Conservation (phyloP, 352 stramenopile genomes). For the Globisporangium camurandrum region DNA sequence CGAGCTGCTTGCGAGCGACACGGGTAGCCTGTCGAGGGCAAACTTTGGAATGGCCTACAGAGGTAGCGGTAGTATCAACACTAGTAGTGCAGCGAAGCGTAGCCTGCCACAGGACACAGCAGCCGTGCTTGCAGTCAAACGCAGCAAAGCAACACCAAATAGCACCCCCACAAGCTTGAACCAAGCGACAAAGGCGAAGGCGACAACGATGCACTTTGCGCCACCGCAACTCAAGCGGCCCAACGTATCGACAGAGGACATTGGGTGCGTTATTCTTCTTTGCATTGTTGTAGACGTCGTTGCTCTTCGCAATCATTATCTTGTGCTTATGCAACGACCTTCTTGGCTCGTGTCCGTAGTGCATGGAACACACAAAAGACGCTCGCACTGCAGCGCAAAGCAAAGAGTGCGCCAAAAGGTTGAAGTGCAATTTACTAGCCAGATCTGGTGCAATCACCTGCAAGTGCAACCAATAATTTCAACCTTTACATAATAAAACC, state of each 20-base stretch:
- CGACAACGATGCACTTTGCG: conserved; percentile 22
- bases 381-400: conserved; percentile 33
- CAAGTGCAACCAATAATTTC: too few relatives aligned
- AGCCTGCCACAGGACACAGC: background rate
- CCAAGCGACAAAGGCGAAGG: too few relatives aligned
- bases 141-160: conserved; percentile 13
- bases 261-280: conserved; percentile 23
- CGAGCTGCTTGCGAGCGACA: conserved; percentile 36
- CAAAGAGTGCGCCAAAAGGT: conserved; percentile 7
- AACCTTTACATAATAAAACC: too few relatives aligned
- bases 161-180: background rate
- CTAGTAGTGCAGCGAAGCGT: conserved; percentile 5
- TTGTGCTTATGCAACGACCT: background rate
- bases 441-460: too few relatives aligned
- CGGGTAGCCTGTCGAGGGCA: conserved; percentile 8
- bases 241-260: conserved; percentile 67
- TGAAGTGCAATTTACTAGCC: too few relatives aligned
- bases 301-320: background rate
- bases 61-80: conserved; percentile 4
- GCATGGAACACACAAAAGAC: conserved; percentile 70
- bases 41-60: too few relatives aligned
- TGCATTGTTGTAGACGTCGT: background rate
- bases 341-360: conserved; percentile 10
- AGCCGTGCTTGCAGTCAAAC: background rate
- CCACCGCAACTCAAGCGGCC: conserved; percentile 58